These are phyloP conservation scores for Castanospermum australe DNA, from an alignment of 306 rosid genomes.

Conservation along the genomic window DNA sequence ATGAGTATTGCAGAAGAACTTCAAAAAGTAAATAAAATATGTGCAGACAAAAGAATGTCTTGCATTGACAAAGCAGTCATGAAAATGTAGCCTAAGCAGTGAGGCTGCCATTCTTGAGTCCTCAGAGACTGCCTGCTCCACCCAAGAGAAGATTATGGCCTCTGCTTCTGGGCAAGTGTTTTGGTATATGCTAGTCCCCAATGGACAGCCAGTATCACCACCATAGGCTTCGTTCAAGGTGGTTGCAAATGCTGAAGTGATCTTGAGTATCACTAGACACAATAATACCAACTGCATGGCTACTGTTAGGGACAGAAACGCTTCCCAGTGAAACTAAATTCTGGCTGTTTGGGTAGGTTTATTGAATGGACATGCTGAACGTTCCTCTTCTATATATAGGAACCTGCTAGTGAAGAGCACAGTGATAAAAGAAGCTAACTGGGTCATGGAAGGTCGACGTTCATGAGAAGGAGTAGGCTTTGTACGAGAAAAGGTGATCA, in stretches of 20 bases:
- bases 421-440: conserved; percentile 12
- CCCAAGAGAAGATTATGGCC: conserved; percentile 63
- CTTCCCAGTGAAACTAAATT: background rate
- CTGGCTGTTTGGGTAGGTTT: background rate
- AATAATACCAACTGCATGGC: conserved; percentile 27
- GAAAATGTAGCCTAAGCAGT: conserved; percentile 81
- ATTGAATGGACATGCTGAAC: conserved; percentile 3
- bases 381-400: conserved; percentile 36
- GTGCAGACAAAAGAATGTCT: conserved; percentile 6
- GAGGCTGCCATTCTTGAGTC: conserved; percentile 94
- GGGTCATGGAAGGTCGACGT: background rate
- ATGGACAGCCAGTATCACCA: conserved; percentile 34
- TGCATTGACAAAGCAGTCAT: conserved; percentile 93
- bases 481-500: background rate
- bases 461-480: background rate
- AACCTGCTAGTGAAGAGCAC: background rate
- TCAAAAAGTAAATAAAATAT: background rate
- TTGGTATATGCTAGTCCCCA: conserved; percentile 36
- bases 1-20: background rate
- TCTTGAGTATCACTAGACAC: conserved; percentile 37
- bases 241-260: conserved; percentile 36
- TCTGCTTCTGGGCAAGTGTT: conserved; percentile 67
- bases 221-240: conserved; percentile 42
- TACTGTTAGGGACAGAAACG: background rate
- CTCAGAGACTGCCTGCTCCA: conserved; percentile 44